Evolutionary conservation across 2,329 filamentous ascomycete species (phyloP).

Genomic region (Cryphonectria carpinicola): DNA sequence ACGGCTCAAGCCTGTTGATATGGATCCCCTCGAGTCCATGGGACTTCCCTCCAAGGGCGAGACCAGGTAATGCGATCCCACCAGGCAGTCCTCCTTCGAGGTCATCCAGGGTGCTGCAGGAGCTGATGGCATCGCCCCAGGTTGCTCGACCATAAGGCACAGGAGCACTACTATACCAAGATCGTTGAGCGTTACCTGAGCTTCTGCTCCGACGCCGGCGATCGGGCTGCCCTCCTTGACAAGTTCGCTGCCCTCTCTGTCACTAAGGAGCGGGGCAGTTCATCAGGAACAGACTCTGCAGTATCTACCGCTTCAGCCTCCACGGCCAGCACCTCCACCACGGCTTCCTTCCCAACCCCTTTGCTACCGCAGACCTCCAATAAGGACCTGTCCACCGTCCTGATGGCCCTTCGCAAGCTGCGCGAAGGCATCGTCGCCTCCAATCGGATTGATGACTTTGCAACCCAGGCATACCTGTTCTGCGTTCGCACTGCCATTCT

Average conservation of each 20-base stretch:
- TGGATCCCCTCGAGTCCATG: slow-evolving; percentile 78
- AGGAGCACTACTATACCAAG: slow-evolving; percentile 84
- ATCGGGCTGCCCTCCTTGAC: slow-evolving; percentile 72
- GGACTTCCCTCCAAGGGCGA: slow-evolving; percentile 93
- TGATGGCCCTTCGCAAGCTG: slow-evolving; percentile 87
- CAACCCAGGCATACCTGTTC: slow-evolving; percentile 89
- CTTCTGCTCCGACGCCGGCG: slow-evolving; percentile 77
- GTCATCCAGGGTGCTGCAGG: slow-evolving; percentile 18
- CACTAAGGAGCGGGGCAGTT: slow-evolving; percentile 28
- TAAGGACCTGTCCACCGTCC: slow-evolving; percentile 71
- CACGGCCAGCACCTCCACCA: slow-evolving; percentile 10
- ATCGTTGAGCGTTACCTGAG: slow-evolving; percentile 89
- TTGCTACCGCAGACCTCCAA: slow-evolving; percentile 43
- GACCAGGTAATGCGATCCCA: slow-evolving; percentile 61
- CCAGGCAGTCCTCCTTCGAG: not conserved
- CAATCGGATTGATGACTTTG: slow-evolving; percentile 76
- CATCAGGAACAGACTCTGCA: slow-evolving; percentile 30
- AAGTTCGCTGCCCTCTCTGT: slow-evolving; percentile 71
- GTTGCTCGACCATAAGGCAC: slow-evolving; percentile 73
- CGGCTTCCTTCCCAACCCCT: slow-evolving; percentile 24
- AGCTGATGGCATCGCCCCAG: slow-evolving; percentile 44
- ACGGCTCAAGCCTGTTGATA: slow-evolving; percentile 72
- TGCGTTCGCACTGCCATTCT: slow-evolving; percentile 84
- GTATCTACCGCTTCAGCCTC: slow-evolving; percentile 17
- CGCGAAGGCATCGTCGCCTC: slow-evolving; percentile 86